Base-by-base conservation (phyloP, 2,329 filamentous ascomycete species). In the Fusarium citri region DNA sequence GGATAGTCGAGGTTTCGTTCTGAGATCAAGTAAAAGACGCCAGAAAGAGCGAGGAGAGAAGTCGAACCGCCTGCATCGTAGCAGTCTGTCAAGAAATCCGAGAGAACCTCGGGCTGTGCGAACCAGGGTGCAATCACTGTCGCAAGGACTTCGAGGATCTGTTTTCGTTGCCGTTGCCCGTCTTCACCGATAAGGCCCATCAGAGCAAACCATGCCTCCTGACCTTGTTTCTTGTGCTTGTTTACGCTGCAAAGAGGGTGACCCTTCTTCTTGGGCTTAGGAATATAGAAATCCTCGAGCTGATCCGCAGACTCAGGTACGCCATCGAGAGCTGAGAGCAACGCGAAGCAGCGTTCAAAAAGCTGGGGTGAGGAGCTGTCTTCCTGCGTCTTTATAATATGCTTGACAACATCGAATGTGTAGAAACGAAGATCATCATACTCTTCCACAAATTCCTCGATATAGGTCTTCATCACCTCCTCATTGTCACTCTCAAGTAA, bases 1-100 rank as follows among this genome's bases (percentile, higher is more conserved):
- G 94, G 94, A 79, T 99, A 99, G 81, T 99, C 96, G 64, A 99
- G 86, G 78, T 99, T 99, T 77, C 93, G 93, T 78, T 96, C 89
- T 70, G 93, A 91, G 73, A 99, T 98, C 55, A 99, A 87, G 78
- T 97, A 96, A 83, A 97, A 99, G 47, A 99, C 90, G 54, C 96
- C 96, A 1, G 93, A 97, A 2, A 99, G 85, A 3, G 97, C 94
- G 22, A 98, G 87, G 7, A 99, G 85, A 7, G 96, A 95, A 49
- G 91, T 94, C 16, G 94, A 92, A 46, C 96, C 96, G 54, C 95
- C 94, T 10, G 90, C 84, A 74, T 98, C 87, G 82, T 97, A 98
- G 30, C 91, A 97, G 81, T 96, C 93, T n/a, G 94, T 97, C 58
- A 99, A 83, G 80, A 98, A 99, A 82, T 99, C 96, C 86, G 97